Evolutionary conservation across 768 basidiomycete genomes (phyloP).

Genomic region (Xerocomellus intermedius): DNA sequence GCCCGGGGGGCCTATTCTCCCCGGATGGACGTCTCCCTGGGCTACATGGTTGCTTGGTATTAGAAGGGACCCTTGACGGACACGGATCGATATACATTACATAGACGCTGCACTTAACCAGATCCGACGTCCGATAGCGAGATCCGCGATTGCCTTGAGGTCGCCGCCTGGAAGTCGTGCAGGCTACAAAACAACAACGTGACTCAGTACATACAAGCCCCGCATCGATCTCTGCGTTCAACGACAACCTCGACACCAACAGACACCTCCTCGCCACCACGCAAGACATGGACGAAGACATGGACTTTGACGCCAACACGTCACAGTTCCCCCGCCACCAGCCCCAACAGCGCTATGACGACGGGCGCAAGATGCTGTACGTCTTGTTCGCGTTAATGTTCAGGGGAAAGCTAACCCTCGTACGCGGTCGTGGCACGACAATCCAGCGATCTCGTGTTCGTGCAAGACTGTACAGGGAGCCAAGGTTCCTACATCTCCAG

Average conservation of each 20-base stretch:
- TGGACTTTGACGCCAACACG: conserved; percentile 57
- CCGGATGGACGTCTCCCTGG: conserved; percentile 60
- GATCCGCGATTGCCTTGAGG: conserved; percentile 40
- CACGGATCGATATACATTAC: conserved; percentile 7
- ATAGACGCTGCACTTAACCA: conserved; percentile 16
- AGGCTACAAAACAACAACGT: conserved; percentile 17
- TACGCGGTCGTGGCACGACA: not conserved
- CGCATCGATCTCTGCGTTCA: conserved; percentile 15
- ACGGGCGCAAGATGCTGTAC: conserved; percentile 72
- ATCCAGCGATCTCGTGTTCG: conserved; percentile 85
- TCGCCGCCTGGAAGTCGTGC: conserved; percentile 27
- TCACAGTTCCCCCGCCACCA: conserved; percentile 34
- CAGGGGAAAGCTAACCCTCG: conserved; percentile 18
- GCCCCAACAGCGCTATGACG: conserved; percentile 36
- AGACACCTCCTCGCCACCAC: not conserved
- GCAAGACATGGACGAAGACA: conserved; percentile 72
- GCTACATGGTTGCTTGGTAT: conserved; percentile 65
- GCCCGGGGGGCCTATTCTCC: conserved; percentile 54
- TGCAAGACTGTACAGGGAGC: conserved; percentile 93
- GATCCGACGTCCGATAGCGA: conserved; percentile 37
- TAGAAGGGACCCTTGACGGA: conserved; percentile 37
- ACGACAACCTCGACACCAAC: conserved; percentile 8
- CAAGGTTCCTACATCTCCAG: conserved; percentile 90
- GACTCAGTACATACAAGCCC: not conserved
- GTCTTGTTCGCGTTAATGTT: conserved; percentile 28